Percentiles rank a stretch among this genome's conserved stretches.
These are phyloP conservation scores for Lentinula guzmanii DNA, from an alignment of 768 basidiomycete species.

Conservation along the genomic window DNA sequence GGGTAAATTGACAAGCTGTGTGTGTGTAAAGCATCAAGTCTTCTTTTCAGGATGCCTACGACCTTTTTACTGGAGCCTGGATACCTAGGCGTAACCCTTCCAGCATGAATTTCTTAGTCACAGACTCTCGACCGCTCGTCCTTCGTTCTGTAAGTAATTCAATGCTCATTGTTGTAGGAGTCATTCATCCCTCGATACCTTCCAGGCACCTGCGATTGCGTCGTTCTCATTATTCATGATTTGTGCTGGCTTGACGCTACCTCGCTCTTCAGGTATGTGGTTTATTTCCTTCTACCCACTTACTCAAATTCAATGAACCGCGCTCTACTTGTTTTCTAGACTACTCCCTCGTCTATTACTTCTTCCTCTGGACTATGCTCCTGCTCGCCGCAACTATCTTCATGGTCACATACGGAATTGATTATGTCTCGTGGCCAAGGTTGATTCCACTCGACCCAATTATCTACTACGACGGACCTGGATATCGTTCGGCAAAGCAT, in stretches of 20 bases:
- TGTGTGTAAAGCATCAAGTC: not conserved
- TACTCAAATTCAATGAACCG: not conserved
- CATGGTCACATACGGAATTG: slow-evolving; percentile 82
- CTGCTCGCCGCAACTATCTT: slow-evolving; percentile 58
- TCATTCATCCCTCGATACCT: not conserved
- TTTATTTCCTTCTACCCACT: not conserved
- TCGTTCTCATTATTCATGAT: slow-evolving; percentile 86
- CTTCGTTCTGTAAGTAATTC: slow-evolving; percentile 67
- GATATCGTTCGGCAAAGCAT: slow-evolving; percentile 69
- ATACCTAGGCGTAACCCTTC: slow-evolving; percentile 72
- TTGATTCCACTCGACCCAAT: slow-evolving; percentile 79
- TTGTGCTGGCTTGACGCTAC: slow-evolving; percentile 77
- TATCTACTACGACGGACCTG: slow-evolving; percentile 86
- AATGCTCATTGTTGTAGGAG: not conserved
- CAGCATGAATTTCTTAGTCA: slow-evolving; percentile 63
- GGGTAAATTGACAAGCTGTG: slow-evolving; percentile 7
- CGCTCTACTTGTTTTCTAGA: slow-evolving; percentile 36
- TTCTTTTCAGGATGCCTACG: slow-evolving; percentile 77
- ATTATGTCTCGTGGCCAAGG: slow-evolving; percentile 93
- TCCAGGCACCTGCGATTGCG: slow-evolving; percentile 78
- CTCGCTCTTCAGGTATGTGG: slow-evolving; percentile 76
- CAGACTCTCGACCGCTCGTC: slow-evolving; percentile 75
- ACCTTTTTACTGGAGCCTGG: slow-evolving; percentile 91
- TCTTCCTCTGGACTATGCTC: slow-evolving; percentile 72
- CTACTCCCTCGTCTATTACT: slow-evolving; percentile 81